A percentile compares a stretch with the other conserved stretches of the same genome.
Evolutionary conservation across 768 basidiomycete species (phyloP).

Genomic region (Boletus fagicola): DNA sequence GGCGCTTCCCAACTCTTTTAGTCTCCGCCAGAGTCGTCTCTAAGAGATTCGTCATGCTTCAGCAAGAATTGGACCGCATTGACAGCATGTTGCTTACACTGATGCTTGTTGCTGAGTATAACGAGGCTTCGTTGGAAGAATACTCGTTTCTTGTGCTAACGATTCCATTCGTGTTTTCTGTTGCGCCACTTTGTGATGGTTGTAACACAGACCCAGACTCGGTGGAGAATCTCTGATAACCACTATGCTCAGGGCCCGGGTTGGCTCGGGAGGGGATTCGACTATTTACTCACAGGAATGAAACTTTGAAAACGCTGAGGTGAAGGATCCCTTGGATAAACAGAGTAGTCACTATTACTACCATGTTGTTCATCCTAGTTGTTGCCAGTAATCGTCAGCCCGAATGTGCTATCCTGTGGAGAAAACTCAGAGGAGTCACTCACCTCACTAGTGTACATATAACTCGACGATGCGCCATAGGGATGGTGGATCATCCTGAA

Average conservation of each 20-base stretch:
- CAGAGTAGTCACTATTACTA: neutral
- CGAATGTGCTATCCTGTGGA: neutral
- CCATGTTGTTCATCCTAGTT: conserved; percentile 11
- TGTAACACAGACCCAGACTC: conserved; percentile 22
- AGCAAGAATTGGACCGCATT: neutral
- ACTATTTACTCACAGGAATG: conserved; percentile 21
- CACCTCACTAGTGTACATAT: conserved; percentile 26
- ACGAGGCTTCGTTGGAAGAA: conserved; percentile 9
- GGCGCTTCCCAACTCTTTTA: conserved; percentile 12
- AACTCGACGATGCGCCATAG: conserved; percentile 29
- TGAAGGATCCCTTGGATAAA: neutral
- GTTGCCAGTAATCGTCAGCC: neutral
- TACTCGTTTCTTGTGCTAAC: neutral
- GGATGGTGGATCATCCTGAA: conserved; percentile 32
- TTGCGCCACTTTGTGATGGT: conserved; percentile 10
- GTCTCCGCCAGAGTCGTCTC: conserved; percentile 19
- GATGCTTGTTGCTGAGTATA: conserved; percentile 6
- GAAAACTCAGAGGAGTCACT: neutral
- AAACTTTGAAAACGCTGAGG: conserved; percentile 29
- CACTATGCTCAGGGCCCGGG: neutral
- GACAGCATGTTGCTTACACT: conserved; percentile 11
- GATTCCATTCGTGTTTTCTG: conserved; percentile 5
- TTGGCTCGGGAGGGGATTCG: neutral
- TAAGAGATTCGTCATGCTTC: neutral
- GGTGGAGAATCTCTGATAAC: conserved; percentile 26